phyloP scores from a whole-genome alignment of 2,329 filamentous ascomycete species.

The Cercospora zeina region DNA sequence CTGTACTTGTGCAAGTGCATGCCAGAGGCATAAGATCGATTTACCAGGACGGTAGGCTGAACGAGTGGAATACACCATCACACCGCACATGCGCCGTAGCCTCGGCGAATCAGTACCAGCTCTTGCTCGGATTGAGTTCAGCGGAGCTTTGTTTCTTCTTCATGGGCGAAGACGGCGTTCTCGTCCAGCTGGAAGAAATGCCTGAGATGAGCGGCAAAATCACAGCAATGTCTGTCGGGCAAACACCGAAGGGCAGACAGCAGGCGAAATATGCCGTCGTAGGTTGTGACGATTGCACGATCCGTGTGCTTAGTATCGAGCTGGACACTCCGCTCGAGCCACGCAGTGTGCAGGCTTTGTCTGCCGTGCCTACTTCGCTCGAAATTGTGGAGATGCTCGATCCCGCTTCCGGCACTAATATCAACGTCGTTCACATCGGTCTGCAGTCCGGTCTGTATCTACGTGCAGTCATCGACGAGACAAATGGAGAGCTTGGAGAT shows the following conservation, averaged over 20 bases:
- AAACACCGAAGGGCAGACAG: conserved; percentile 84
- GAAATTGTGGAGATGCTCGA: conserved; percentile 96
- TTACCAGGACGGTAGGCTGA: conserved; percentile 70
- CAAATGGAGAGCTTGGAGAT: conserved; percentile 92
- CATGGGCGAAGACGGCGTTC: conserved; percentile 92
- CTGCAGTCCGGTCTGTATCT: conserved; percentile 95
- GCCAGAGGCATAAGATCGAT: conserved; percentile 96
- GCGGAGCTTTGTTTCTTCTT: conserved; percentile 98
- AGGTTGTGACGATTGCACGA: conserved; percentile 94
- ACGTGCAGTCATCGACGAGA: conserved; percentile 88
- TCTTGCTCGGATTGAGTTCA: conserved; percentile 89
- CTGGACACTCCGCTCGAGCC: conserved; percentile 81
- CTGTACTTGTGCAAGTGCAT: conserved; percentile 90
- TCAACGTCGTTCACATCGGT: conserved; percentile 92
- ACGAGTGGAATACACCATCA: conserved; percentile 90
- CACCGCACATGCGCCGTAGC: conserved; percentile 95
- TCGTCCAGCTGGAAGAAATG: conserved; percentile 71
- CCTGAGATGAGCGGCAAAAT: conserved; percentile 95
- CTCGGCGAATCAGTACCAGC: conserved; percentile 87
- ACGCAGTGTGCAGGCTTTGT: conserved; percentile 91
- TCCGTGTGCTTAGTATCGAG: conserved; percentile 63
- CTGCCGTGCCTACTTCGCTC: conserved; percentile 82
- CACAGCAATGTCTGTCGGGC: conserved; percentile 88
- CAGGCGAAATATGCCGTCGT: conserved; percentile 93
- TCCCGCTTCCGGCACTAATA: conserved; percentile 82